These are phyloP conservation scores for Arbutus unedo DNA, from an alignment of 148 eudicot genomes.

Conservation along the genomic window DNA sequence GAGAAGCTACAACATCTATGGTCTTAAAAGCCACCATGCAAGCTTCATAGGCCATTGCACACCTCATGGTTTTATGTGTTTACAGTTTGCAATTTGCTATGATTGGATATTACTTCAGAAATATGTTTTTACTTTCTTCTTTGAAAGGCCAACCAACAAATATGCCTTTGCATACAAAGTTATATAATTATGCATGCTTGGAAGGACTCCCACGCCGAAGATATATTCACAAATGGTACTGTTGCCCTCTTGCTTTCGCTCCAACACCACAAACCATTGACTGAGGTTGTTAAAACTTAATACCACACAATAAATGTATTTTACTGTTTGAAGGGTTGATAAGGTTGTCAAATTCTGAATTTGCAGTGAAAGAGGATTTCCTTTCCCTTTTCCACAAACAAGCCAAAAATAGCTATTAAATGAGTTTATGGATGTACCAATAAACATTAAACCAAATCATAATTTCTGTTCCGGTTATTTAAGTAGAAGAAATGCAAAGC, in stretches of 20 bases:
- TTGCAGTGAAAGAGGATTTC: not conserved
- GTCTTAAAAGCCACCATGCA: not conserved
- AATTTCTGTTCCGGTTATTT: not conserved
- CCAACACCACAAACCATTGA: not conserved
- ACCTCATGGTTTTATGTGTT: not conserved
- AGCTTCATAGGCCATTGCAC: not conserved
- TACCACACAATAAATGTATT: not conserved
- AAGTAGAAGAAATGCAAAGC: not conserved
- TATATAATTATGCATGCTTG: not conserved
- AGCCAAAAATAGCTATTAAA: not conserved
- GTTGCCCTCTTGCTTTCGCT: not conserved
- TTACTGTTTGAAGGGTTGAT: not conserved
- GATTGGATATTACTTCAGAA: not conserved
- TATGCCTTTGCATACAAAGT: not conserved
- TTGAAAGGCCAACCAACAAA: not conserved
- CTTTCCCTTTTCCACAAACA: not conserved
- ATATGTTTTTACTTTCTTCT: not conserved
- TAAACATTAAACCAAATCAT: not conserved
- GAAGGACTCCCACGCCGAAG: not conserved
- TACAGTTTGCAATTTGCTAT: not conserved
- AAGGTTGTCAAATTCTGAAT: not conserved
- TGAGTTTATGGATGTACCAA: not conserved
- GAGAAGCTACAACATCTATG: not conserved
- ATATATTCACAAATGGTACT: not conserved
- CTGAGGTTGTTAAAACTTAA: not conserved